Conservation (phyloP, 2,329 filamentous ascomycete genomes). For the Alternaria arbusti region DNA sequence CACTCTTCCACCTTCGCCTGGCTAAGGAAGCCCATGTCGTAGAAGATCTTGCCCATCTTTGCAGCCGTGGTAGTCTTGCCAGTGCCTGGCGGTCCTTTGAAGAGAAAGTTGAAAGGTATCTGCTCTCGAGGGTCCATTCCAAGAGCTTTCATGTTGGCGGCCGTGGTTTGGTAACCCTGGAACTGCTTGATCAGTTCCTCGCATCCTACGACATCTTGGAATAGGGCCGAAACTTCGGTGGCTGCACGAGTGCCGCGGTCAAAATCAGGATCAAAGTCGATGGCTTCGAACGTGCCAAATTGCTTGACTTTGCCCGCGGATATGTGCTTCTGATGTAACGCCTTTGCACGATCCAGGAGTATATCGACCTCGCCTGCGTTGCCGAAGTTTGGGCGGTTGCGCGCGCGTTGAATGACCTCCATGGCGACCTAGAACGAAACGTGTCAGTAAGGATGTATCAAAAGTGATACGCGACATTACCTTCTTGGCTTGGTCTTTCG, state of each 20-base stretch:
- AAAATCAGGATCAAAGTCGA: conserved; percentile 67
- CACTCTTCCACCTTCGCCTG: conserved; percentile 67
- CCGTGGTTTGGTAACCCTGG: conserved; percentile 61
- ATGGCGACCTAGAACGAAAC: conserved; percentile 50
- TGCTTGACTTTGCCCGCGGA: conserved; percentile 31
- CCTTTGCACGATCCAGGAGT: conserved; percentile 66
- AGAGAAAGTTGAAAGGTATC: conserved; percentile 72
- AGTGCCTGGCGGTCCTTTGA: conserved; percentile 70
- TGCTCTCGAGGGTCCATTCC: conserved; percentile 63
- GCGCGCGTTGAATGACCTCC: conserved; percentile 65
- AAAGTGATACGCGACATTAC: neutral
- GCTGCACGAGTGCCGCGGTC: conserved; percentile 58
- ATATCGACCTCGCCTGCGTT: conserved; percentile 79
- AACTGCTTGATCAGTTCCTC: conserved; percentile 62
- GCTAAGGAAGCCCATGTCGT: conserved; percentile 73
- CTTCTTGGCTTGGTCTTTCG: conserved; percentile 59
- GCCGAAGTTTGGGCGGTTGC: conserved; percentile 71
- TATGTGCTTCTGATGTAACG: conserved; percentile 55
- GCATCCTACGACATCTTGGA: conserved; percentile 65
- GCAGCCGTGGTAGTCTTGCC: conserved; percentile 76
- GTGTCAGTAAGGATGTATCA: neutral
- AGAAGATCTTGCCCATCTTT: conserved; percentile 79
- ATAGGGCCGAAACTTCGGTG: conserved; percentile 58
- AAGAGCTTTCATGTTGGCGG: conserved; percentile 58
- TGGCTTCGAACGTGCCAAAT: conserved; percentile 48